phyloP scores from a whole-genome alignment of 176 grass and related monocot species.

The Carex littledalei region DNA sequence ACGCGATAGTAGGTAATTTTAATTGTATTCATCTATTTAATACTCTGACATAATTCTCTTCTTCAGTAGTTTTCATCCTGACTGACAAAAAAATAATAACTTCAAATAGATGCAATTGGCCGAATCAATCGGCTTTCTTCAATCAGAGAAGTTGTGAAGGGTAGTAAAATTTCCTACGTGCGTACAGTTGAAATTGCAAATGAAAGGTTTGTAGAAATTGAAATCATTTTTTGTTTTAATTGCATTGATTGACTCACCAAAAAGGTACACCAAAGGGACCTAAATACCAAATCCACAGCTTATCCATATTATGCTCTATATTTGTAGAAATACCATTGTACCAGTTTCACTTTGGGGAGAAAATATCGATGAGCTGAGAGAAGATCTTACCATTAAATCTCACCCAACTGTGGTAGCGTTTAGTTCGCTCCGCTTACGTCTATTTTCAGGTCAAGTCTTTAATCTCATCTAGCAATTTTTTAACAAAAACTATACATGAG shows the following conservation, averaged over 20 bases:
- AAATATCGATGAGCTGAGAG: not conserved
- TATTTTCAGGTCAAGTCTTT: not conserved
- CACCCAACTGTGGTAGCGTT: not conserved
- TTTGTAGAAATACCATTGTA: not conserved
- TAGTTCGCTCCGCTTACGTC: not conserved
- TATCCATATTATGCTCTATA: not conserved
- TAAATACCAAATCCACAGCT: not conserved
- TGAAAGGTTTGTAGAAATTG: not conserved
- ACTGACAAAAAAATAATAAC: not conserved
- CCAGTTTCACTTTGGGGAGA: slow-evolving; percentile 13
- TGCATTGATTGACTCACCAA: not conserved
- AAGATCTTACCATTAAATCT: not conserved
- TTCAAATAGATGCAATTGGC: slow-evolving; percentile 10
- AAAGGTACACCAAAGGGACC: not conserved
- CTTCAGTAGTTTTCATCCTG: not conserved
- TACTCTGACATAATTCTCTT: not conserved
- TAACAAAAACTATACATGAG: not conserved
- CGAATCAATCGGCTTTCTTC: slow-evolving; percentile 6
- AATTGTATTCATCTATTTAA: not conserved
- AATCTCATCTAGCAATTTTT: not conserved
- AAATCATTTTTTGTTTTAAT: not conserved
- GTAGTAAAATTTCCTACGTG: not conserved
- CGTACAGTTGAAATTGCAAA: not conserved
- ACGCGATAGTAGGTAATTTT: not conserved
- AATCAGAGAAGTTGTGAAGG: not conserved